Evolutionary conservation across 352 stramenopile species (phyloP).

Genomic region (Pythium volutum): DNA sequence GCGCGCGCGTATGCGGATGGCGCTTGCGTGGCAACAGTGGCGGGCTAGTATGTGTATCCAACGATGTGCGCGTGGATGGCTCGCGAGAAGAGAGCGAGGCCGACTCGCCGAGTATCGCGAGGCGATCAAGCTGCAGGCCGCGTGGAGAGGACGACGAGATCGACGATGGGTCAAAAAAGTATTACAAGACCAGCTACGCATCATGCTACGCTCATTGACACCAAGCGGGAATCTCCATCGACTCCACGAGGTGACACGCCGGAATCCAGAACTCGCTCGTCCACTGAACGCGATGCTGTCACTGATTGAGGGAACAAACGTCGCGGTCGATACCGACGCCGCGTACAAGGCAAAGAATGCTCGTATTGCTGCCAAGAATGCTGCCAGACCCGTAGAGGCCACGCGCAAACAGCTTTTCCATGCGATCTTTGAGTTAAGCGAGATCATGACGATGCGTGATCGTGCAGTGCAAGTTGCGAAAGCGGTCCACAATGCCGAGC

Average conservation of each 20-base stretch:
- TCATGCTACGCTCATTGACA: constrained; percentile 42
- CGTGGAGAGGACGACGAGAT: constrained; percentile 39
- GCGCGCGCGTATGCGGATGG: constrained; percentile 32
- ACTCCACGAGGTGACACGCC: constrained; percentile 41
- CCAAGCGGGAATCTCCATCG: constrained; percentile 62
- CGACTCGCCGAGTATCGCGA: constrained; percentile 21
- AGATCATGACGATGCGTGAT: constrained; percentile 31
- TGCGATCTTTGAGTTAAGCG: constrained; percentile 38
- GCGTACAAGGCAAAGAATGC: constrained; percentile 29
- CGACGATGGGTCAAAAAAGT: constrained; percentile 38
- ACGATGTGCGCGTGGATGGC: constrained; percentile 25
- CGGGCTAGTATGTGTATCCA: constrained; percentile 36
- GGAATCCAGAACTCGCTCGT: constrained; percentile 28
- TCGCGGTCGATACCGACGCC: constrained; percentile 32
- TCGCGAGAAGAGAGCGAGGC: constrained; percentile 23
- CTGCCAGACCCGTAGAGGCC: constrained; percentile 31
- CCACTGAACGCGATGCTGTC: constrained; percentile 50
- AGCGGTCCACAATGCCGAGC: constrained; percentile 23
- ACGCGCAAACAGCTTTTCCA: constrained; percentile 50
- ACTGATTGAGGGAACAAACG: constrained; percentile 53
- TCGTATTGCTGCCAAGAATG: constrained; percentile 35
- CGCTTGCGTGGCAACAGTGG: constrained; percentile 37
- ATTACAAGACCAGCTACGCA: constrained; percentile 40
- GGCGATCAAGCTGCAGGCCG: constrained; percentile 40
- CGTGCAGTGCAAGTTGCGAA: constrained; percentile 31